Percentiles rank a stretch among this genome's conserved stretches.
phyloP scores from a whole-genome alignment of 805 yeast genomes.

The Jamesozyma spencerorum region DNA sequence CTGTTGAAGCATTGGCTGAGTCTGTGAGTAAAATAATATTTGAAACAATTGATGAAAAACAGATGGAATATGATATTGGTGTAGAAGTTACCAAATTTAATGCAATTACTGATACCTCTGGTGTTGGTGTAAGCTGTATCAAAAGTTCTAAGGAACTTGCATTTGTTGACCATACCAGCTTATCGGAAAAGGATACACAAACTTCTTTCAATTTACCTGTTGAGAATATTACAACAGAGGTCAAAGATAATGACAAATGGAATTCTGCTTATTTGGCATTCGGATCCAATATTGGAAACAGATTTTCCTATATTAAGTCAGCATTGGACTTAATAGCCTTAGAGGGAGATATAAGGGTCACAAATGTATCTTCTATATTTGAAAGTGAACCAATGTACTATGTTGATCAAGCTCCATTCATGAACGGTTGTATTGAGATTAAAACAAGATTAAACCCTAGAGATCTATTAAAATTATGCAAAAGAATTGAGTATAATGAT shows the following conservation, averaged over 20 bases:
- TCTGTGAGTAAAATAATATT: slow-evolving; percentile 54
- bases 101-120: slow-evolving; percentile 77
- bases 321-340: slow-evolving; percentile 40
- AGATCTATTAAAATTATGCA: slow-evolving; percentile 50
- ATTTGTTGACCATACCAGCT: neutral
- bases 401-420: slow-evolving; percentile 67
- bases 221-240: neutral
- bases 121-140: slow-evolving; percentile 76
- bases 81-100: slow-evolving; percentile 78
- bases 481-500: slow-evolving; percentile 67
- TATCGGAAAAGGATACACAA: neutral
- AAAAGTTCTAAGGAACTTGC: slow-evolving; percentile 38
- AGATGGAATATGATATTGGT: neutral
- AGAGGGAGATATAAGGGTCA: slow-evolving; percentile 37
- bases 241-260: slow-evolving; percentile 3
- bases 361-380: slow-evolving; percentile 66
- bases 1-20: slow-evolving; percentile 86
- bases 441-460: slow-evolving; percentile 56
- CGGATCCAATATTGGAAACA: slow-evolving; percentile 81
- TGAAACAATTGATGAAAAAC: slow-evolving; percentile 26
- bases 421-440: slow-evolving; percentile 72
- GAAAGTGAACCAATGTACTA: slow-evolving; percentile 90
- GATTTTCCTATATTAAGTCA: slow-evolving; percentile 45
- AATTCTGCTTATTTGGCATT: slow-evolving; percentile 64
- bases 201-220: slow-evolving; percentile 32